Evolutionary conservation across 2,329 filamentous ascomycete species (phyloP).

Genomic region (Stagonosporopsis tanaceti): DNA sequence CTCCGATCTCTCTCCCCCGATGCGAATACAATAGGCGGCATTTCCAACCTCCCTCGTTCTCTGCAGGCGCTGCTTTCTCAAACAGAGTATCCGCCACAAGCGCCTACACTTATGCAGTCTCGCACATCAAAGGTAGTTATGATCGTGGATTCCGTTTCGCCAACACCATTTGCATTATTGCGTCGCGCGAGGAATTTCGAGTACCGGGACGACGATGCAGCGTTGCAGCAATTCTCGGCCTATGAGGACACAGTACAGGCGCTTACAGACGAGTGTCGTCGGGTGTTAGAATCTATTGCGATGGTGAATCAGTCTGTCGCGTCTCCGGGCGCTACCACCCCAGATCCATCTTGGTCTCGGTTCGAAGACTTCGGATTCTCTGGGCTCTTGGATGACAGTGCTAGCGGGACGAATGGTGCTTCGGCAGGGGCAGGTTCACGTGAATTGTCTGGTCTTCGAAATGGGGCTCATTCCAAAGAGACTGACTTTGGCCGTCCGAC

Average conservation of each 20-base stretch:
- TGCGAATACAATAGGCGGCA: constrained; percentile 73
- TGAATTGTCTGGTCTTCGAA: constrained; percentile 78
- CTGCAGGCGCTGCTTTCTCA: constrained; percentile 89
- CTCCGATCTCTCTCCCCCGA: constrained; percentile 89
- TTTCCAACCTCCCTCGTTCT: constrained; percentile 86
- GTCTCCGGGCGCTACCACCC: constrained; percentile 61
- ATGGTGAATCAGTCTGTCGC: constrained; percentile 81
- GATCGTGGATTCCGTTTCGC: constrained; percentile 94
- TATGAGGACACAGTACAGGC: constrained; percentile 89
- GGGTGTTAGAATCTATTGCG: constrained; percentile 88
- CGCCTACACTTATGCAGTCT: constrained; percentile 77
- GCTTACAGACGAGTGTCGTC: constrained; percentile 90
- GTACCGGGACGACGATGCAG: constrained; percentile 86
- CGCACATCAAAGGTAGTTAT: constrained; percentile 90
- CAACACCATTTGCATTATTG: constrained; percentile 89
- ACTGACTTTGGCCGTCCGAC: constrained; percentile 80
- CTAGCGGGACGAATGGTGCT: constrained; percentile 37
- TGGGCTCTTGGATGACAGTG: constrained; percentile 74
- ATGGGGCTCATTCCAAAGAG: constrained; percentile 71
- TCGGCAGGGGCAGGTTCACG: constrained; percentile 54
- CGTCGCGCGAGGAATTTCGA: constrained; percentile 94
- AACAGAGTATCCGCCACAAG: constrained; percentile 90
- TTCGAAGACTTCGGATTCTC: constrained; percentile 96
- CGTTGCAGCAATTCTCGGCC: constrained; percentile 84
- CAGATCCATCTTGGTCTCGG: constrained; percentile 91